Base-by-base conservation (phyloP, 225 moss, liverwort and hornwort species). In the Physcomitrellopsis africana region DNA sequence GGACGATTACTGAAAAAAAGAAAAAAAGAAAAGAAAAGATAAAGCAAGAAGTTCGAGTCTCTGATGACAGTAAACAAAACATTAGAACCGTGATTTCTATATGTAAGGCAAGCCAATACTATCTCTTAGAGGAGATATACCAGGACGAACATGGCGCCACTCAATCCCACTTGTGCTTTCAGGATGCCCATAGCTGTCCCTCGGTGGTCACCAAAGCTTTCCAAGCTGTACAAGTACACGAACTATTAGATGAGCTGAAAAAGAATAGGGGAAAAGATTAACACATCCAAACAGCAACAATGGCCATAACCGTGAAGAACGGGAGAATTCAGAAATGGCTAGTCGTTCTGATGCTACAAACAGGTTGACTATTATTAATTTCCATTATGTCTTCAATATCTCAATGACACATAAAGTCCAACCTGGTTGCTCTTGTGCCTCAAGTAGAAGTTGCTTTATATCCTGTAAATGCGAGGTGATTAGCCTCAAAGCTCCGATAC, bases 101-200 rank as follows among this genome's bases (percentile, higher is more conserved):
- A 37, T 8, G 51, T 20, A 32, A 22, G 17, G 32, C 6, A 61
- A 68, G 52, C 29, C 52, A 0, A 46, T 46, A 32, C 2, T 24
- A 64, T 43, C 29, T 57, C 43, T 60, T 65, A 76, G 37, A 68
- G 72, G 48, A 62, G 22, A 76, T 67, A 11, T 77, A 89, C 89
- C 86, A 89, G 57, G 68, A 89, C 89, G 19, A 89, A 89, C 73
- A 89, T 89, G 57, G 86, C 89, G 8, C 89, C 89, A 68, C 89
- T 89, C 29, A 89, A 67, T 79, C 89, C 89, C 66, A 86, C 86
- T 86, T 89, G 89, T 73, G 89, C 89, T 68, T 89, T 86, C 18
- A 89, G 51, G 17, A 89, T 26, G 24, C 86, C 89, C 83, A 86
- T 86, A 61, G 86, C 89, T 47, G 89, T 89, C 54, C 89, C 89